These are phyloP conservation scores for Phytophthora europaea DNA, from an alignment of 352 stramenopile species.

Conservation along the genomic window DNA sequence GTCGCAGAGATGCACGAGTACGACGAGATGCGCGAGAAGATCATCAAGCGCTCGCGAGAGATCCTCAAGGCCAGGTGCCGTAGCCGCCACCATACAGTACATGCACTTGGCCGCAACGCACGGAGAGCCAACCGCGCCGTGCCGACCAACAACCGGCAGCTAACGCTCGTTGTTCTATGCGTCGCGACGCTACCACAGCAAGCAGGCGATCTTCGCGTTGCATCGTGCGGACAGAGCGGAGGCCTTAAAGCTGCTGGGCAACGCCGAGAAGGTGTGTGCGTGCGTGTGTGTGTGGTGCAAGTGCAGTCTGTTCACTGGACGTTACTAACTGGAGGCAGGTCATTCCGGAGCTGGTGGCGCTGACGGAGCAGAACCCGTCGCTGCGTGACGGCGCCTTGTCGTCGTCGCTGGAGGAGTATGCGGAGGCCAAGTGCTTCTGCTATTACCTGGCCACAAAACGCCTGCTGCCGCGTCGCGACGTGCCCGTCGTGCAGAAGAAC, in stretches of 20 bases:
- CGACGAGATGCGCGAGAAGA: conserved; percentile 92
- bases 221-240: conserved; percentile 86
- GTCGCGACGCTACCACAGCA: conserved; percentile 62
- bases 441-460: conserved; percentile 81
- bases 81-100: background rate
- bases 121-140: background rate
- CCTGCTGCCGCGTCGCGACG: conserved; percentile 61
- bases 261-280: conserved; percentile 57
- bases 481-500: conserved; percentile 74
- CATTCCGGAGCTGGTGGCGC: conserved; percentile 78
- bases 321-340: conserved; percentile 47
- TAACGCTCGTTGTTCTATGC: conserved; percentile 4
- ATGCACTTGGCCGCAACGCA: background rate
- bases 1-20: conserved; percentile 89
- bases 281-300: background rate
- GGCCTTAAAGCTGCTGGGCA: conserved; percentile 62
- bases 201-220: conserved; percentile 95
- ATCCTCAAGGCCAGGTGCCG: conserved; percentile 92
- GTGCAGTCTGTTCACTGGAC: background rate
- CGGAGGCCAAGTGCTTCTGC: conserved; percentile 93
- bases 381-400: conserved; percentile 87
- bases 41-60: conserved; percentile 96
- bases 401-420: conserved; percentile 94
- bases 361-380: conserved; percentile 86
- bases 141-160: background rate